Evolutionary conservation across 2,329 filamentous ascomycete species (phyloP).

Genomic region (Ascochyta koolunga): DNA sequence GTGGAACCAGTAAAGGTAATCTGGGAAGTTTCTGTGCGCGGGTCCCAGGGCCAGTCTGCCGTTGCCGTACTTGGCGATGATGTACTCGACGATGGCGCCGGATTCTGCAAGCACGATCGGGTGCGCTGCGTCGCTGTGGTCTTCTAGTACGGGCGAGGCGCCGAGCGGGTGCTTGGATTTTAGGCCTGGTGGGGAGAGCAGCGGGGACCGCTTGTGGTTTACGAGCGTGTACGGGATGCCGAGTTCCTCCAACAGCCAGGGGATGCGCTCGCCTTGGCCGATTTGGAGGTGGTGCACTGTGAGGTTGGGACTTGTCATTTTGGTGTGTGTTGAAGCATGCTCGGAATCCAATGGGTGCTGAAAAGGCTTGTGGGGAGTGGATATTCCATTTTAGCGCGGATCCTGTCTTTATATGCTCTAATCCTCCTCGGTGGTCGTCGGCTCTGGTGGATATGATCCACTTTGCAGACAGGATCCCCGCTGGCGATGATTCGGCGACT

Average conservation of each 20-base stretch:
- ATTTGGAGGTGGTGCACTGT: conserved; percentile 47
- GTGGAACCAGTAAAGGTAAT: conserved; percentile 71
- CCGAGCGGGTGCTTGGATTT: conserved; percentile 52
- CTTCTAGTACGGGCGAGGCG: conserved; percentile 65
- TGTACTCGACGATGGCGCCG: conserved; percentile 67
- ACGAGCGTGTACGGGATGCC: conserved; percentile 59
- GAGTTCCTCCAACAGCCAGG: conserved; percentile 71
- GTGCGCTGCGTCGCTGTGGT: conserved; percentile 53
- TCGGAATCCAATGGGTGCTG: too few species aligned
- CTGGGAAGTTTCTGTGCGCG: conserved; percentile 58
- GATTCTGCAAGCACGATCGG: conserved; percentile 64
- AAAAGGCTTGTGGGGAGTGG: background rate
- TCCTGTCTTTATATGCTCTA: conserved; percentile 2
- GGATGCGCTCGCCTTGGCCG: conserved; percentile 68
- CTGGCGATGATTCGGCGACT: conserved; percentile 5
- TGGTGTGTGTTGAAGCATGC: too few species aligned
- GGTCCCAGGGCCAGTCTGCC: conserved; percentile 58
- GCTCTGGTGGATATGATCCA: conserved; percentile 6
- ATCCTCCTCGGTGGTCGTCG: conserved; percentile 4
- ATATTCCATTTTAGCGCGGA: background rate
- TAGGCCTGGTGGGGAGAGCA: conserved; percentile 45
- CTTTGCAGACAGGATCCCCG: background rate
- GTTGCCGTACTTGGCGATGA: conserved; percentile 57
- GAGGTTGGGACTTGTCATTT: conserved; percentile 34
- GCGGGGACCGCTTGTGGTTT: conserved; percentile 55